phyloP scores from a whole-genome alignment of 352 stramenopile genomes.

The Pythium angustatum region DNA sequence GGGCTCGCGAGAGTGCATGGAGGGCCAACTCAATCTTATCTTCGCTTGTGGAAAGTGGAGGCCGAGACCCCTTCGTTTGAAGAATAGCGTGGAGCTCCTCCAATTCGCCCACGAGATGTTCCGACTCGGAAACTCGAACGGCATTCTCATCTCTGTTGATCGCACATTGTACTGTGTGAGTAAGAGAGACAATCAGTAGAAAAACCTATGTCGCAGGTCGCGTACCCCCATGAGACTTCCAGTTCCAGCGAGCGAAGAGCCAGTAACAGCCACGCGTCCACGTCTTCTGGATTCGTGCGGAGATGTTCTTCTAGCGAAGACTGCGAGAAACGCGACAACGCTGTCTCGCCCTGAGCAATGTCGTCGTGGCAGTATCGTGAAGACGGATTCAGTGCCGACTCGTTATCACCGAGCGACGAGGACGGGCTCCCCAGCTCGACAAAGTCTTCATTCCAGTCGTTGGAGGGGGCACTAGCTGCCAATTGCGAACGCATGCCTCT shows the following conservation, averaged over 20 bases:
- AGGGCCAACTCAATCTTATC: conserved; percentile 28
- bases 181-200: background rate
- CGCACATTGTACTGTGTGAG: no score
- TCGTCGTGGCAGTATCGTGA: conserved; percentile 16
- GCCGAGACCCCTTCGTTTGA: background rate
- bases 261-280: conserved; percentile 26
- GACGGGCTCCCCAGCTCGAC: conserved; percentile 14
- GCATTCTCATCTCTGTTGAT: conserved; percentile 34
- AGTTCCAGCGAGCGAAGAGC: conserved; percentile 23
- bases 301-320: conserved; percentile 19
- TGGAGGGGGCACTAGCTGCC: background rate
- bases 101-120: conserved; percentile 25
- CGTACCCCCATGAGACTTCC: conserved; percentile 21
- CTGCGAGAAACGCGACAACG: background rate
- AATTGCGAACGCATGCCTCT: no score
- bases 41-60: background rate
- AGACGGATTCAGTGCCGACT: background rate
- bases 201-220: background rate
- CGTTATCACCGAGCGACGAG: background rate
- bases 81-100: conserved; percentile 24
- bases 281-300: conserved; percentile 17
- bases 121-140: conserved; percentile 18
- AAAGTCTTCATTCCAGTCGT: conserved; percentile 8
- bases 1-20: conserved; percentile 33
- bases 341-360: background rate